phyloP scores from a whole-genome alignment of 176 grass and related monocot genomes.

The Typha latifolia region DNA sequence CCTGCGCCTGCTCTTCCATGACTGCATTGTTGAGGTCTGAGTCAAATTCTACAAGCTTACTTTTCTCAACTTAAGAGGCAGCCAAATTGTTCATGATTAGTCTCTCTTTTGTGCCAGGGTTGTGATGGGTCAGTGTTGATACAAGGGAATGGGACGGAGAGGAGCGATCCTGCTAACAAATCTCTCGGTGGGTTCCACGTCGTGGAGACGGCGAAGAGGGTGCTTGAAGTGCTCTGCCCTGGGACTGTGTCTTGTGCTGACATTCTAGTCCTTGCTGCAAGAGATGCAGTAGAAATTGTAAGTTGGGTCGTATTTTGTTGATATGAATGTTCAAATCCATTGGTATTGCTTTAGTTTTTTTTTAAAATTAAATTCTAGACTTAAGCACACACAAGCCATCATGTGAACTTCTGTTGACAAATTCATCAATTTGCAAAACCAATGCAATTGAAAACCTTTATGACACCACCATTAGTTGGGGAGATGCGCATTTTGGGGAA shows the following conservation, averaged over 20 bases:
- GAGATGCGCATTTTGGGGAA: too few species aligned
- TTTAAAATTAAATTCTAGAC: background rate
- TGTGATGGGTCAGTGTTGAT: conserved; percentile 90
- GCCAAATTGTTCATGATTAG: background rate
- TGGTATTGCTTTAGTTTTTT: background rate
- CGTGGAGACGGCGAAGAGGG: conserved; percentile 58
- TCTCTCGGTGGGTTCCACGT: conserved; percentile 83
- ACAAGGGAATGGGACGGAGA: conserved; percentile 67
- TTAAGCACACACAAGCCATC: background rate
- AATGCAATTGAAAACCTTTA: too few species aligned
- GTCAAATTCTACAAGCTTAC: background rate
- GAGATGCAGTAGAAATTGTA: conserved; percentile 80
- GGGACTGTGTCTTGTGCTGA: conserved; percentile 83
- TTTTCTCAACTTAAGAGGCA: background rate
- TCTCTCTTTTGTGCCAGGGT: conserved; percentile 39
- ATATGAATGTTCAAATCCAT: background rate
- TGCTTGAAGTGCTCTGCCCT: conserved; percentile 70
- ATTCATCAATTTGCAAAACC: too few species aligned
- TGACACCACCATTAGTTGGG: too few species aligned
- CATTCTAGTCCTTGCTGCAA: conserved; percentile 67
- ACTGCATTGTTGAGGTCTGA: conserved; percentile 90
- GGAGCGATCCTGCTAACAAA: conserved; percentile 70
- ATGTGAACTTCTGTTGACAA: too few species aligned
- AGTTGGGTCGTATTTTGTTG: conserved; percentile 16
- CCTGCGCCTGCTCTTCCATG: conserved; percentile 84